Percentiles rank a stretch among this genome's conserved stretches.
Conservation (phyloP, 352 stramenopile genomes). For the Sclerospora graminicola region DNA sequence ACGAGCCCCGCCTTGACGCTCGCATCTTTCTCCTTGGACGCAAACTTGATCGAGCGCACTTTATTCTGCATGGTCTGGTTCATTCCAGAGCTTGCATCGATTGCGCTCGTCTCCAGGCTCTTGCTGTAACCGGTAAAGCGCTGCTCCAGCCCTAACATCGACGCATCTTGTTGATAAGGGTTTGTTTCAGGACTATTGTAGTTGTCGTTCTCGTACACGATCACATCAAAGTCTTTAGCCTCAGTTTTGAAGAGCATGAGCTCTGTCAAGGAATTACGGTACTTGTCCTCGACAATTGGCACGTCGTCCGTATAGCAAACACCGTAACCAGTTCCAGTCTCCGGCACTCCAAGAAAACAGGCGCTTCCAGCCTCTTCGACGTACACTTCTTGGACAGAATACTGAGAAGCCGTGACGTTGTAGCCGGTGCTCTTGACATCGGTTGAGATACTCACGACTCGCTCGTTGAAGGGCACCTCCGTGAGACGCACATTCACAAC, state of each 20-base stretch:
- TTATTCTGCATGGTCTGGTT: slow-evolving; percentile 15
- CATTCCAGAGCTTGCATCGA: slow-evolving; percentile 1
- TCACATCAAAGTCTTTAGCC: slow-evolving; percentile 29
- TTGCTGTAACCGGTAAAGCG: slow-evolving; percentile 26
- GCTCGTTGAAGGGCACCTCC: slow-evolving; percentile 25
- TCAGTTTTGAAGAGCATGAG: slow-evolving; percentile 31
- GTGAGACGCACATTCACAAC: slow-evolving; percentile 29
- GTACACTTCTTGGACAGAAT: slow-evolving; percentile 31
- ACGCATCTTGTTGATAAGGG: not conserved
- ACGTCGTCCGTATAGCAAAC: slow-evolving; percentile 25
- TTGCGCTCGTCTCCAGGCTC: slow-evolving; percentile 10
- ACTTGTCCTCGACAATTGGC: slow-evolving; percentile 16
- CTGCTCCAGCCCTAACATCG: slow-evolving; percentile 6
- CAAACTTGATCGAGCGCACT: slow-evolving; percentile 20
- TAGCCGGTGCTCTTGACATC: slow-evolving; percentile 27
- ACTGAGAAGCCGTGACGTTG: slow-evolving; percentile 12
- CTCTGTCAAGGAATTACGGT: slow-evolving; percentile 25
- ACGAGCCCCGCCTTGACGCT: not conserved
- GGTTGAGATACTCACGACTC: slow-evolving; percentile 19
- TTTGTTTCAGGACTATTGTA: slow-evolving; percentile 14
- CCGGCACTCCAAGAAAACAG: slow-evolving; percentile 22
- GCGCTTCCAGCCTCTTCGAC: slow-evolving; percentile 33
- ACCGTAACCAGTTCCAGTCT: slow-evolving; percentile 13
- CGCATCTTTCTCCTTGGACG: slow-evolving; percentile 4
- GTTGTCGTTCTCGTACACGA: slow-evolving; percentile 26